phyloP scores from a whole-genome alignment of 345 rosid species.

The Moricandia arvensis region DNA sequence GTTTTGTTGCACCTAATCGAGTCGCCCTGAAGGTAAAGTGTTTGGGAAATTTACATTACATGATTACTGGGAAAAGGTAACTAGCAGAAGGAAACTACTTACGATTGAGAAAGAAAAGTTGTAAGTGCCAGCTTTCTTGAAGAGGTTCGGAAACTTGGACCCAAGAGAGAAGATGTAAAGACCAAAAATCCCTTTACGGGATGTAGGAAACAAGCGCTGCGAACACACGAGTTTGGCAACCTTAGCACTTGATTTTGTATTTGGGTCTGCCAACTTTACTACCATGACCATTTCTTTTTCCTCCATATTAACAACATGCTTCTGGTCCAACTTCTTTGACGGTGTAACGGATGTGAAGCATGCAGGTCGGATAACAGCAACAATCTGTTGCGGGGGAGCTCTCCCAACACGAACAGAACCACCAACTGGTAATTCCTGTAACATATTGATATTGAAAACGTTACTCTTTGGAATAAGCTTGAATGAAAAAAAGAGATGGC shows the following conservation, averaged over 20 bases:
- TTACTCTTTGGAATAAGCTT: background rate
- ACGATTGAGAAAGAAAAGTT: constrained; percentile 52
- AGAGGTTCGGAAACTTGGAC: constrained; percentile 37
- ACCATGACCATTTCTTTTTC: constrained; percentile 50
- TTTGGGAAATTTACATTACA: constrained; percentile 12
- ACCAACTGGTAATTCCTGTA: constrained; percentile 52
- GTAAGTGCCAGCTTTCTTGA: constrained; percentile 54
- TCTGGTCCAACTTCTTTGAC: constrained; percentile 53
- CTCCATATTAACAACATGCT: constrained; percentile 44
- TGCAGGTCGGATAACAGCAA: constrained; percentile 69
- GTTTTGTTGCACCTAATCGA: constrained; percentile 39
- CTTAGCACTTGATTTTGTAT: constrained; percentile 6
- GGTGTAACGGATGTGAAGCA: constrained; percentile 39
- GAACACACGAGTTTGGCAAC: constrained; percentile 34
- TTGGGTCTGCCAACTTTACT: constrained; percentile 34
- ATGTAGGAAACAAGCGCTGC: constrained; percentile 38
- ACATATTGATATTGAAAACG: constrained; percentile 10
- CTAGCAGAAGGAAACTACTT: constrained; percentile 31
- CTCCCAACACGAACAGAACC: constrained; percentile 47
- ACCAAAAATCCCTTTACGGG: constrained; percentile 48
- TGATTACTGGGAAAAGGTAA: background rate
- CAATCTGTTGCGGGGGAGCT: constrained; percentile 50
- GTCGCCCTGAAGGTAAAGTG: constrained; percentile 39
- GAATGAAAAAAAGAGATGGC: no score
- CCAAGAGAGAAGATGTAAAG: constrained; percentile 56